Base-by-base conservation (phyloP, 2,329 filamentous ascomycete species). In the Cladosporium sp. region DNA sequence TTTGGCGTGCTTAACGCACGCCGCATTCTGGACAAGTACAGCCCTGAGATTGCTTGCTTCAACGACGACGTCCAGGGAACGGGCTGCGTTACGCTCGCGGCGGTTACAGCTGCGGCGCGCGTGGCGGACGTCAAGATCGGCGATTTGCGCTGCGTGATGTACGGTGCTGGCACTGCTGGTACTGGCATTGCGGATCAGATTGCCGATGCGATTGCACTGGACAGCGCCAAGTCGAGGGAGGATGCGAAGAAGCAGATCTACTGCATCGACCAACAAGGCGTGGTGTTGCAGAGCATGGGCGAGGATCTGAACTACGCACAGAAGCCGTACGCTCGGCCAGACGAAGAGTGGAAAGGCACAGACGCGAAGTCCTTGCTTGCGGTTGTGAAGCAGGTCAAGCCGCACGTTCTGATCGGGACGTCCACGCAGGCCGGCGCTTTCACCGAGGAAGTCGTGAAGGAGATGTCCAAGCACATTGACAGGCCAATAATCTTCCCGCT, bases 61-160 rank as follows among this genome's bases (percentile, higher is more conserved):
- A 96, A 96, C 72, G 93, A 96, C 66, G 92, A 96, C 75, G 88
- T 96, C 0, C 92, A 96, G 76, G 93, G 92, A 1, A 96, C 93
- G 0, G 93, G 92, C 0, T 94, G 91, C 66, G 92, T 96, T 0
- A 94, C 93, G 0, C 84, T 96, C 0, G 92, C 92, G 0, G 92
- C 90, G 1, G 89, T 96, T 68, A 88, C 92, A 81, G 87, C 92
- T 0, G 92, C 86, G 0, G 80, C 93, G 8, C 86, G 91, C 67
- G 88, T 94, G 8, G 88, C 84, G 67, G 83, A 87, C 2, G 79
- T 89, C 62, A 86, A 89, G 62, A 80, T 96, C 49, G 78, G 81
- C 10, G 91, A 96, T 66, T 78, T 91, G 16, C 85, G 89, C 33
- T 83, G 95, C 65, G 84, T 96, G 0, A 80, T 94, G 37, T 96